Percentiles rank a stretch among this genome's conserved stretches.
Evolutionary conservation across 169 alveolate genomes (phyloP).

Genomic region (Ichthyophthirius multifiliis): DNA sequence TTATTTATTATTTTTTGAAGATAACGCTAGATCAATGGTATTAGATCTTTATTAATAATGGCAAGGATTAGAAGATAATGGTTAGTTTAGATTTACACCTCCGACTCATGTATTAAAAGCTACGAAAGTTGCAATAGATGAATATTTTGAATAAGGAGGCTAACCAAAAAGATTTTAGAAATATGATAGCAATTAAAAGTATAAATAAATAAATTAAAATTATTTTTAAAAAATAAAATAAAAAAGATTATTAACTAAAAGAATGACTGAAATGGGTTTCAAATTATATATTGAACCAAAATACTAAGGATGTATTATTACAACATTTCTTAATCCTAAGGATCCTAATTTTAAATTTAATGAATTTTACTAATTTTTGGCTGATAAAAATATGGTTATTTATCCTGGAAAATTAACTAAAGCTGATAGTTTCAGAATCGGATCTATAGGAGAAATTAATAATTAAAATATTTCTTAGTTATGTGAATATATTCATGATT

Average conservation of each 20-base stretch:
- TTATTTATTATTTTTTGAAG: too few relatives aligned
- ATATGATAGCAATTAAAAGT: slow-evolving; percentile 35
- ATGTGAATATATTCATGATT: too few relatives aligned
- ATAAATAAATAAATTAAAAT: not conserved
- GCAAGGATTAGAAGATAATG: slow-evolving; percentile 36
- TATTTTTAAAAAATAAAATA: not conserved
- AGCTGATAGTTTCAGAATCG: slow-evolving; percentile 66
- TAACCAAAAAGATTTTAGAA: slow-evolving; percentile 48
- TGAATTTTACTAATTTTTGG: slow-evolving; percentile 42
- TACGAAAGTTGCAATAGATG: slow-evolving; percentile 52
- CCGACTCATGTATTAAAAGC: slow-evolving; percentile 70
- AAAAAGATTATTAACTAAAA: slow-evolving; percentile 15
- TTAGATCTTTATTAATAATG: slow-evolving; percentile 62
- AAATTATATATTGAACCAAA: slow-evolving; percentile 36
- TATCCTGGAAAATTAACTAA: slow-evolving; percentile 72
- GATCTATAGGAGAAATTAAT: slow-evolving; percentile 58
- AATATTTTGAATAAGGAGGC: slow-evolving; percentile 61
- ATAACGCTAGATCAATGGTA: slow-evolving; percentile 50
- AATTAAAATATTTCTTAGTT: slow-evolving; percentile 34
- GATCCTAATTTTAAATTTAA: slow-evolving; percentile 50
- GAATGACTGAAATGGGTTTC: slow-evolving; percentile 45
- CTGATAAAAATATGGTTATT: slow-evolving; percentile 45
- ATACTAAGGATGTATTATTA: slow-evolving; percentile 46
- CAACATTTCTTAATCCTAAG: slow-evolving; percentile 52
- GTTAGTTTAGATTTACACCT: slow-evolving; percentile 60